Percentiles rank a stretch among this genome's conserved stretches.
Evolutionary conservation across 2,329 filamentous ascomycete genomes (phyloP).

Genomic region (Aureobasidium sp.): DNA sequence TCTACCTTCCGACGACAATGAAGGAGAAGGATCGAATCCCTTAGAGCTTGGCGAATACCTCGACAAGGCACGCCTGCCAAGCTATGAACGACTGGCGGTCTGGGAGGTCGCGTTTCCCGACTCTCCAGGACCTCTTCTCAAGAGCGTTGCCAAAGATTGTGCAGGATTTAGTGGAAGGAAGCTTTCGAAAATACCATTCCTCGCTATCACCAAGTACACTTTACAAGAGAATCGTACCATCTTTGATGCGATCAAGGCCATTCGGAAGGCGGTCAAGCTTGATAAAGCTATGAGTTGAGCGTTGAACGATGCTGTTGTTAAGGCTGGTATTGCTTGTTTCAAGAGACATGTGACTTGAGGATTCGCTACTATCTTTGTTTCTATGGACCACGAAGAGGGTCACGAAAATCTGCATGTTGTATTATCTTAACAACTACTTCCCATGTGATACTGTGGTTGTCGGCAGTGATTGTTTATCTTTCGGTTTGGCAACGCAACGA

Average conservation of each 20-base stretch:
- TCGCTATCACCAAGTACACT: conserved; percentile 34
- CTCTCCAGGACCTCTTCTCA: conserved; percentile 24
- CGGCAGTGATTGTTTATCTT: too few relatives aligned
- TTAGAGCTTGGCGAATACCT: neutral
- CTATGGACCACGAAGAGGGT: neutral
- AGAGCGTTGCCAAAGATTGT: conserved; percentile 26
- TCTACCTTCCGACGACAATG: neutral
- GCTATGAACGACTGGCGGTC: conserved; percentile 23
- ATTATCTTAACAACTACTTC: too few relatives aligned
- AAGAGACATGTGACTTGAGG: neutral
- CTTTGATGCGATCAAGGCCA: conserved; percentile 30
- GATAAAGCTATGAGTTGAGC: neutral
- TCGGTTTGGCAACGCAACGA: too few relatives aligned
- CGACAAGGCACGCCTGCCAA: conserved; percentile 18
- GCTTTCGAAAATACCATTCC: conserved; percentile 32
- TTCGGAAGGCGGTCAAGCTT: conserved; percentile 18
- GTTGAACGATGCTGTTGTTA: neutral
- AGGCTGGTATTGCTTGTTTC: neutral
- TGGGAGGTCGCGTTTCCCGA: conserved; percentile 16
- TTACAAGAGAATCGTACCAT: conserved; percentile 26
- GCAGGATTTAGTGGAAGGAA: conserved; percentile 34
- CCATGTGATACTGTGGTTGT: too few relatives aligned
- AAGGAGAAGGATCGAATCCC: neutral
- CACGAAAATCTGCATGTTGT: too few relatives aligned
- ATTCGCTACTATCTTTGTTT: neutral